These are phyloP conservation scores for Phyllostachys edulis DNA, from an alignment of 176 grass and related monocot genomes.

Conservation along the genomic window DNA sequence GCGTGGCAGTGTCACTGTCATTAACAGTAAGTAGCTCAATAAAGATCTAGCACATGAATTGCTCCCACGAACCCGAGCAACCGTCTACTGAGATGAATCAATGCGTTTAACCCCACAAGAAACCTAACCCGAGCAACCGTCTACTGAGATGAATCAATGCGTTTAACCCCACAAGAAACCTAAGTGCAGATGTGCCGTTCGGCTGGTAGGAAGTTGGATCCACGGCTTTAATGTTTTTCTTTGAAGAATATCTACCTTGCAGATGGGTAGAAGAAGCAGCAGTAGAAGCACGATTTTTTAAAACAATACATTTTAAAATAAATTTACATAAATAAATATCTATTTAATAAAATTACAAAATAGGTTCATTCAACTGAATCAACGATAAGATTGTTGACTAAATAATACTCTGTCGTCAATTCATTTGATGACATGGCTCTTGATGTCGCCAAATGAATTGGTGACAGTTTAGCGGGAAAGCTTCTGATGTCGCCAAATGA, in stretches of 20 bases:
- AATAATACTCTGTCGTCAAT: no score
- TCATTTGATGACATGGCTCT: no score
- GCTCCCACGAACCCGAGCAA: slow-evolving; percentile 24
- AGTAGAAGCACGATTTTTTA: neutral
- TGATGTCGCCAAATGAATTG: no score
- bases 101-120: slow-evolving; percentile 16
- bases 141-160: slow-evolving; percentile 20
- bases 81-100: slow-evolving; percentile 6
- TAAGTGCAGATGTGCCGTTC: neutral
- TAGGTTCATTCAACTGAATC: no score
- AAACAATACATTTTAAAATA: no score
- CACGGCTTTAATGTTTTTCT: neutral
- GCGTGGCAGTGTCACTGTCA: neutral
- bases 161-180: neutral
- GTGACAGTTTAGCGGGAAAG: no score
- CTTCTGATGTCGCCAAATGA: no score
- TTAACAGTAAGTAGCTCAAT: neutral
- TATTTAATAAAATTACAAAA: no score
- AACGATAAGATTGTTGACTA: no score
- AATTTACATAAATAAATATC: no score
- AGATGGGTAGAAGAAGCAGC: neutral
- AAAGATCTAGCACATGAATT: slow-evolving; percentile 27
- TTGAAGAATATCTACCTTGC: neutral
- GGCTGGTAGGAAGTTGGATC: neutral
- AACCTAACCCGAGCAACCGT: slow-evolving; percentile 1